Conservation (phyloP, 2,329 filamentous ascomycete species). For the Alternaria sp. region DNA sequence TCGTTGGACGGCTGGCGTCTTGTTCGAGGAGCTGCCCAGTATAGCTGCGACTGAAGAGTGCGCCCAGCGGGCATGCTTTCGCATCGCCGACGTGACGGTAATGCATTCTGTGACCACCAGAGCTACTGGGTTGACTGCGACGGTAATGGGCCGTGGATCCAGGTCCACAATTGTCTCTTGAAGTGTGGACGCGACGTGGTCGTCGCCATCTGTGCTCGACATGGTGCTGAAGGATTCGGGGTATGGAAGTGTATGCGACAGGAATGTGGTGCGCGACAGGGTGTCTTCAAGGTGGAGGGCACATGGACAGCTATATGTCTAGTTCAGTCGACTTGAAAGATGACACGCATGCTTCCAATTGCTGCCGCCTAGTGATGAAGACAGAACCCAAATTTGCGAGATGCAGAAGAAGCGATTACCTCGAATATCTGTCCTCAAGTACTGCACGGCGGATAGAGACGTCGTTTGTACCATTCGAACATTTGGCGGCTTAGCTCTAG, state of each 20-base stretch:
- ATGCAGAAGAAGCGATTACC: background rate
- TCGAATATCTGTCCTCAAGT: conserved; percentile 6
- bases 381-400: background rate
- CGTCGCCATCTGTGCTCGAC: conserved; percentile 40
- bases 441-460: background rate
- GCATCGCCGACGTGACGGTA: conserved; percentile 96
- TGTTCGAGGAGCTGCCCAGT: conserved; percentile 74
- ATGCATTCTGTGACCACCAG: conserved; percentile 99
- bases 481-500: conserved; percentile 19
- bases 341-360: conserved; percentile 38
- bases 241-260: conserved; percentile 21
- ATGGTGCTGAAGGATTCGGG: conserved; percentile 26
- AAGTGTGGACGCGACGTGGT: conserved; percentile 32
- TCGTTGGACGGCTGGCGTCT: conserved; percentile 49
- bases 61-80: conserved; percentile 94
- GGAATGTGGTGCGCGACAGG: conserved; percentile 26
- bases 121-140: conserved; percentile 89
- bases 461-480: conserved; percentile 9
- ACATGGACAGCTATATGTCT: conserved; percentile 38
- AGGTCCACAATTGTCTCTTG: conserved; percentile 34
- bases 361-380: conserved; percentile 17
- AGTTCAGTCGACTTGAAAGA: conserved; percentile 34
- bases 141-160: conserved; percentile 63
- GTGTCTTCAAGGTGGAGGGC: conserved; percentile 34
- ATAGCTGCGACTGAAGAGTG: conserved; percentile 97